Percentiles rank a stretch among this genome's conserved stretches.
Conservation (phyloP, 169 alveolate species). For the Babesia gibsoni region DNA sequence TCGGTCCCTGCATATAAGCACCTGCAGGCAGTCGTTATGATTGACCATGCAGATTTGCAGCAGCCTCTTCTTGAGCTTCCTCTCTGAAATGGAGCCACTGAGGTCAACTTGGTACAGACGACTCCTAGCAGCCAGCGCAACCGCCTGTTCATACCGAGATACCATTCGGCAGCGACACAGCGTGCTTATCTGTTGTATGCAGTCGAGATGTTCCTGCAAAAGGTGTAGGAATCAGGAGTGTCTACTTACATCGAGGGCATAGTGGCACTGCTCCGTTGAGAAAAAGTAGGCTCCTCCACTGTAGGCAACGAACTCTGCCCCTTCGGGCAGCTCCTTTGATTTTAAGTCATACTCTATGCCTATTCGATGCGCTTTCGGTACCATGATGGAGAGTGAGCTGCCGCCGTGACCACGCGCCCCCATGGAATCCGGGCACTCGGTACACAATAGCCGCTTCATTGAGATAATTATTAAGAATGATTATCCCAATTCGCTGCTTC, state of each 20-base stretch:
- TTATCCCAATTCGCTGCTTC: conserved; percentile 98
- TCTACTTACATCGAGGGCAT: conserved; percentile 8
- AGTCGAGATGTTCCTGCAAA: conserved; percentile 16
- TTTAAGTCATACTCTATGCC: conserved; percentile 10
- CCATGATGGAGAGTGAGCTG: conserved; percentile 2
- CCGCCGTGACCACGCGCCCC: conserved; percentile 21
- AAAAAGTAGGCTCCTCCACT: conserved; percentile 29
- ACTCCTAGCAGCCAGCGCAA: conserved; percentile 30
- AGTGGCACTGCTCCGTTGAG: conserved; percentile 6
- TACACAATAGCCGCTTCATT: background rate
- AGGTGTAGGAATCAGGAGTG: background rate
- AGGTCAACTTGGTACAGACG: conserved; percentile 4
- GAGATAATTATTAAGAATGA: conserved; percentile 78
- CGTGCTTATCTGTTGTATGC: background rate
- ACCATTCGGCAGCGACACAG: background rate
- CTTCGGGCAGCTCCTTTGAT: conserved; percentile 6
- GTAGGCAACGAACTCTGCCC: background rate
- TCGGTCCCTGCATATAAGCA: conserved; percentile 28
- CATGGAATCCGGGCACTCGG: conserved; percentile 11
- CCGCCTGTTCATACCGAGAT: background rate
- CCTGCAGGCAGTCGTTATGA: conserved; percentile 16
- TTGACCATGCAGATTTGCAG: conserved; percentile 6
- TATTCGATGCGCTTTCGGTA: conserved; percentile 1
- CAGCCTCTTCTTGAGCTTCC: conserved; percentile 30
- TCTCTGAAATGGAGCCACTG: conserved; percentile 3